Evolutionary conservation across 768 basidiomycete species (phyloP).

Genomic region (Clathrus columnatus): DNA sequence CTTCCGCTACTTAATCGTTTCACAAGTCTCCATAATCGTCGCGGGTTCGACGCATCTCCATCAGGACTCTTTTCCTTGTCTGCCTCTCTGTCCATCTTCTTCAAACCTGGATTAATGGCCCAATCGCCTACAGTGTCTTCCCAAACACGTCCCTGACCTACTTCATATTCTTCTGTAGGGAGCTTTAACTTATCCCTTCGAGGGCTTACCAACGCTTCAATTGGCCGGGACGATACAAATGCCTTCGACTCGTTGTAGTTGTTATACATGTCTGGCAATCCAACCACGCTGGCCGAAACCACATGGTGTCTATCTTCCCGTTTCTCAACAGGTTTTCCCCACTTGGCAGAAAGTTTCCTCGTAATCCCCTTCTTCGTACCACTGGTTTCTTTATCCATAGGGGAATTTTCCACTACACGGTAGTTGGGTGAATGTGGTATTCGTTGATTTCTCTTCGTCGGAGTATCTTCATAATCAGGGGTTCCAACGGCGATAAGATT

Average conservation of each 20-base stretch:
- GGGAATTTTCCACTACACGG: not conserved
- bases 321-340: not conserved
- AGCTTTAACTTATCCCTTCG: not conserved
- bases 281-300: not conserved
- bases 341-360: constrained; percentile 3
- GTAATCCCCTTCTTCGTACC: not conserved
- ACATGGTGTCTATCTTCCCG: not conserved
- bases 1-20: constrained; percentile 61
- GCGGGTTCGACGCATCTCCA: not conserved
- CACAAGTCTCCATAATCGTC: constrained; percentile 53
- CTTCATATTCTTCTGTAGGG: not conserved
- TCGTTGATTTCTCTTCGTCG: not conserved
- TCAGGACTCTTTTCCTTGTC: not conserved
- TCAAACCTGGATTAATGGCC: not conserved
- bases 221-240: not conserved
- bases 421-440: not conserved
- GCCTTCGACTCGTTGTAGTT: not conserved
- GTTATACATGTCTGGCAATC: not conserved
- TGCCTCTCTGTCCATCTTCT: not conserved
- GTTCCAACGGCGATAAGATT: constrained; percentile 2
- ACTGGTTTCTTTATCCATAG: not conserved
- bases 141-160: constrained; percentile 7
- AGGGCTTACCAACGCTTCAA: not conserved
- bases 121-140: constrained; percentile 1
- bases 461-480: not conserved